Percentiles rank a stretch among this genome's conserved stretches.
Conservation (phyloP, 140 eudicot species). For the Ambrosia hybrid region DNA sequence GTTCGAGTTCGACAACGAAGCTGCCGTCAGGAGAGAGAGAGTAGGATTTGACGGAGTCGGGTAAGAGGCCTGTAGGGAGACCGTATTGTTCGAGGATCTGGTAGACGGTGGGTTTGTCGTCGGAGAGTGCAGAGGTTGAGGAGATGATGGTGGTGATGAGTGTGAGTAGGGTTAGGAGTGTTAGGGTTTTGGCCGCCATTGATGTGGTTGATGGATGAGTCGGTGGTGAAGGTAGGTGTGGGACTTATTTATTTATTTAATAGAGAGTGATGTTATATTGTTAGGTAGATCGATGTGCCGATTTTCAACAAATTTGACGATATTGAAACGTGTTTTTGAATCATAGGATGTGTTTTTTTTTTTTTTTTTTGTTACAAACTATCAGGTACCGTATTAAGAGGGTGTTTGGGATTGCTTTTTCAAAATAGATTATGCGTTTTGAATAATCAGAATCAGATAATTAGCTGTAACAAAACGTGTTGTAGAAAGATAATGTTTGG, state of each 20-base stretch:
- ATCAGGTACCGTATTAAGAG: too few relatives aligned
- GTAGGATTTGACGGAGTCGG: constrained; percentile 68
- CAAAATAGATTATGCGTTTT: too few relatives aligned
- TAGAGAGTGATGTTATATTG: too few relatives aligned
- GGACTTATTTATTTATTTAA: not conserved
- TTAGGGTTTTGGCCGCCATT: constrained; percentile 37
- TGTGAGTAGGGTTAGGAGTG: constrained; percentile 23
- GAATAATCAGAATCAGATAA: too few relatives aligned
- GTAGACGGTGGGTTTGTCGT: constrained; percentile 48
- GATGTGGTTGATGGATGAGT: not conserved
- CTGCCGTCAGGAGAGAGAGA: constrained; percentile 55
- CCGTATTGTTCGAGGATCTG: constrained; percentile 65
- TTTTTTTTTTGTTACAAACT: too few relatives aligned
- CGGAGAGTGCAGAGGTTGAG: constrained; percentile 26
- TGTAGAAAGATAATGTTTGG: too few relatives aligned
- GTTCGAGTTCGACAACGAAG: constrained; percentile 53
- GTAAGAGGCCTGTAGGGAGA: constrained; percentile 83
- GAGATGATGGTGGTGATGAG: not conserved
- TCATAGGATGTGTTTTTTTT: too few relatives aligned
- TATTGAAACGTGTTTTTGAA: too few relatives aligned
- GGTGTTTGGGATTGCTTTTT: too few relatives aligned
- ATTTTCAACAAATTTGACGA: too few relatives aligned
- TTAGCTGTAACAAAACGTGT: too few relatives aligned
- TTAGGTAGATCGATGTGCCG: too few relatives aligned
- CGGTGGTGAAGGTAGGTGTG: not conserved